Base-by-base conservation (phyloP, 2,329 filamentous ascomycete species). In the Reticulascus tulasneorum region DNA sequence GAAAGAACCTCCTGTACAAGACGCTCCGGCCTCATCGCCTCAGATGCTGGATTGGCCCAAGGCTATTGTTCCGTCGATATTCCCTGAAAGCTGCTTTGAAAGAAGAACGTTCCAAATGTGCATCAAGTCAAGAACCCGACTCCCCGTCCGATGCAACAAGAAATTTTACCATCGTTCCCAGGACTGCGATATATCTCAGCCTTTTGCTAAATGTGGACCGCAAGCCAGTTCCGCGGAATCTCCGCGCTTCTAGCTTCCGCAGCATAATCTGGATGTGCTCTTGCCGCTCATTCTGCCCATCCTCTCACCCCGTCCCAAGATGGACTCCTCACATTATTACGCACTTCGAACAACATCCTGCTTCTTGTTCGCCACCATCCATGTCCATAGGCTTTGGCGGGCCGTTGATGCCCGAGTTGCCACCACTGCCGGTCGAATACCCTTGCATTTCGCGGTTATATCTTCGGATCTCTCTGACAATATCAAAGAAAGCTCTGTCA, bases 401-500 rank as follows among this genome's bases (percentile, higher is more conserved):
- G 52, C 75, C 77, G 51, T 75, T 77, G 46, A 67, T 66, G 50
- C 79, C 79, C 44, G 80, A 69, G 43, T 74, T 70, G 53, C 77
- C 70, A 48, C 82, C 80, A 51, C 83, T 84, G 44, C 75, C 79
- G 40, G 82, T 79, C 28, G 83, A 81, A 64, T 94, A 87, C 42
- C 86, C 87, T 43, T 90, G 89, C 82, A 96, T 94, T 60, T 97
- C 91, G 62, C 93, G 91, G 79, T 98, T 97, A 70, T 94, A 97
- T 67, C 88, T 85, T 67, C 93, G 82, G 58, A 98, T 98, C 63
- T 97, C 93, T 60, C 93, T 85, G 40, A 98, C 93, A 52, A 97
- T 90, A 60, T 97, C 90, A 76, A 91, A 97, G 70, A 98, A 98
- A 37, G 91, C 89, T 67, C 94, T 90, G 67, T 98, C 93, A 55